Evolutionary conservation across 1,139 yeast genomes (phyloP), one percentile per base, ranked within the genome.

Genomic region (Waltiozyma solani): DNA sequence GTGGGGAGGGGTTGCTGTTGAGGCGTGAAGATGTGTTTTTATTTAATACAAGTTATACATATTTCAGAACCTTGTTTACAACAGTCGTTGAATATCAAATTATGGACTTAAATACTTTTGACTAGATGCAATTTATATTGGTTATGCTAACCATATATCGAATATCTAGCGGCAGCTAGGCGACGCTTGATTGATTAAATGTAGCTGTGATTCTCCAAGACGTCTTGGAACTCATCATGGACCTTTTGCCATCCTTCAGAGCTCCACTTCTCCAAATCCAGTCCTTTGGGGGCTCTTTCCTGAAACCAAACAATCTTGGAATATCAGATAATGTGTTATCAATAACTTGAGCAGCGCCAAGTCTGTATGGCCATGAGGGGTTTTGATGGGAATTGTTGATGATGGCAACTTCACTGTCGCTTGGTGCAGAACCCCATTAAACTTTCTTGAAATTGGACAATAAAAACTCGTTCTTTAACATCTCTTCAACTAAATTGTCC

Each of bases 221-320:
- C 37, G 1, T 38, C 36, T 10, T 42, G 37, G 35, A 70, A 52
- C 40, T 70, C 76, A 47, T 70, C 71, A 1, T 76, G 76, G 5
- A 67, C 51, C 3, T 39, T 46, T 7, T 44, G 40, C 75, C 75
- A 69, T 12, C 42, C 37, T 12, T 47, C 46, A 9, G 37, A 37
- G 2, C 48, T 46, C 66, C 66, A 63, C 18, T 41, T 32, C 3
- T 43, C 24, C 47, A 67, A 51, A 35, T 54, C 51, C 4, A 39
- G 40, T 40, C 32, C 1, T 20, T 14, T 19, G 59, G 57, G 4
- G 47, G 26, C 1, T 32, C 19, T n/a, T 35, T 37, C 34, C 44
- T 40, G 29, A 37, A 36, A n/a, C 35, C 27, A 29, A 45, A 46
- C 3, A 45, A 37, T 17, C 40, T 37, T 7, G 40, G 35, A 14